Evolutionary conservation across 805 yeast genomes (phyloP).

Genomic region (Grigorovia jiainica): DNA sequence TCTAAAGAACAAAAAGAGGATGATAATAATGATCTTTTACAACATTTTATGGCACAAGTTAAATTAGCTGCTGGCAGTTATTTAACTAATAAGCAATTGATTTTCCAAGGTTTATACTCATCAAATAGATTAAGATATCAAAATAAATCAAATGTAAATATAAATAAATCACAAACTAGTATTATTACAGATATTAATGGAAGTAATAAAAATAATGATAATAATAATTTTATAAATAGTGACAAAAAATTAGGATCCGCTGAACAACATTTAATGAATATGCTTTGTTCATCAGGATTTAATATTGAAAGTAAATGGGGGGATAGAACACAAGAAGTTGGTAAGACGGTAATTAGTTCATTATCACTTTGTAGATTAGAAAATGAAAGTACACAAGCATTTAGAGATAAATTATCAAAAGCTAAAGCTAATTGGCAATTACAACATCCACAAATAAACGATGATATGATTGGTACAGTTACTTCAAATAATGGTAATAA

Average conservation of each 20-base stretch:
- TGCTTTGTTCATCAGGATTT: conserved; percentile 89
- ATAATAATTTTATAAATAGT: conserved; percentile 33
- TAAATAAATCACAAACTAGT: neutral
- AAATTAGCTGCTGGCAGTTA: conserved; percentile 67
- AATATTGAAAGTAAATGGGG: conserved; percentile 69
- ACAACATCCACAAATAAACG: neutral
- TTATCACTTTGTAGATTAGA: conserved; percentile 35
- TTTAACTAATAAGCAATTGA: conserved; percentile 44
- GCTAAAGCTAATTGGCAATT: conserved; percentile 19
- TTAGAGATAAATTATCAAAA: conserved; percentile 18
- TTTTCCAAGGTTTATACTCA: conserved; percentile 64
- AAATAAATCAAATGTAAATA: conserved; percentile 35
- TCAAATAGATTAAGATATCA: conserved; percentile 25
- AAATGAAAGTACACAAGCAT: conserved; percentile 32
- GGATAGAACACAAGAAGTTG: conserved; percentile 76
- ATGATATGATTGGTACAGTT: neutral
- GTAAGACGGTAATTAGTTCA: conserved; percentile 78
- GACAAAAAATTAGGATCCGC: conserved; percentile 68
- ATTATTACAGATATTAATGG: neutral
- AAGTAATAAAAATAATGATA: conserved; percentile 19
- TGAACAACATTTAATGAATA: conserved; percentile 87
- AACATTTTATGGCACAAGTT: conserved; percentile 49
- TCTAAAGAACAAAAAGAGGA: conserved; percentile 35
- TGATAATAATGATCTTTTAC: conserved; percentile 31
- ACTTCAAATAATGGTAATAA: neutral